Base-by-base conservation (phyloP, 2,329 filamentous ascomycete genomes). In the Diaporthe vexans region DNA sequence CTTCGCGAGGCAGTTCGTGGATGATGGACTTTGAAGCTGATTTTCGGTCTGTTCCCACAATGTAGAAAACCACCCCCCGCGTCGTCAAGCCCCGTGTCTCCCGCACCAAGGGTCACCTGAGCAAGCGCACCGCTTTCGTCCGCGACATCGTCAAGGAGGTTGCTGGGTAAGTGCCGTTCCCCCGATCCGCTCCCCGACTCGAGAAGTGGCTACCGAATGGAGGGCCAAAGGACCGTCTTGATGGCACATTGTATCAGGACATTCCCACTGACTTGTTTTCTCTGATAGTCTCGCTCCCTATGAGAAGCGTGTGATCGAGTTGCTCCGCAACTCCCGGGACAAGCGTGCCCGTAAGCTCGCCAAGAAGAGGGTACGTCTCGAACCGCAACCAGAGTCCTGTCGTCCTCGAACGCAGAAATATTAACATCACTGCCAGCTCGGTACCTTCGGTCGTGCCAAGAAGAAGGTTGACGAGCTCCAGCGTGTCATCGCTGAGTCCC, bases 381-480 rank as follows among this genome's bases (percentile, higher is more conserved):
- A 26, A 52, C 5, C 48, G 19, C 48, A 7, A 52, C 9, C 10
- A 52, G 56, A 17, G 24, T 43, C 26, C 69, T n/a, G 17, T 37
- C 35, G 8, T 4, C 11, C 19, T 46, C 48, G 26, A 11, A 21
- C 13, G 4, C 43, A 24, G 33, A 15, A 15, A 8, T 74, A 75
- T 81, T 82, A 76, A 82, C 78, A 35, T 48, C n/a, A 15, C 74
- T 40, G 73, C 74, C 79, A 97, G 94, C 95, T 99, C 90, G 97
- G 97, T 86, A 98, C 97, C 82, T 98, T 98, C 88, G 94, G 94
- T 85, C 96, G 97, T 87, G 96, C 96, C 85, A 99, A 99, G 96
- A 93, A 91, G 86, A 99, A 99, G 96, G 97, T 99, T 81, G 97
- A 99, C 86, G 96, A 98, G 90, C 95, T 99, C 89, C 94, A 95